phyloP scores from a whole-genome alignment of 2,329 filamentous ascomycete genomes.

The Sarocladium strictum region DNA sequence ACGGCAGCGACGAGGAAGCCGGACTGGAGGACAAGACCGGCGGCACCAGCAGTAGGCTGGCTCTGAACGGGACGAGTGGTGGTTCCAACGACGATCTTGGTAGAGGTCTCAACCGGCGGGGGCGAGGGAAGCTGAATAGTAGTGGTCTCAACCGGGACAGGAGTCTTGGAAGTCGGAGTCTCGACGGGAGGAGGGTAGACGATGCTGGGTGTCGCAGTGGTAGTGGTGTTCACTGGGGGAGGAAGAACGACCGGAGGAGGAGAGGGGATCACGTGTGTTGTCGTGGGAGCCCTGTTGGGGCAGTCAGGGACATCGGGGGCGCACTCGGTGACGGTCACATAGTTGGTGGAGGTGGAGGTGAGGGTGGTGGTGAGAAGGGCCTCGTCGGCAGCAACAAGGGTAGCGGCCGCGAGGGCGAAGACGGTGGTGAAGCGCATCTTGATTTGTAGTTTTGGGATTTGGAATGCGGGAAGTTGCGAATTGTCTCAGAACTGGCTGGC shows the following conservation, averaged over 20 bases:
- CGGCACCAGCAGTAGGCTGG: conserved; percentile 3
- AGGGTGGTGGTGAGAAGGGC: conserved; percentile 31
- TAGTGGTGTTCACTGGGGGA: conserved; percentile 22
- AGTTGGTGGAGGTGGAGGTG: conserved; percentile 39
- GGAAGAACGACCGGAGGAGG: conserved; percentile 2
- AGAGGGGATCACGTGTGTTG: conserved; percentile 12
- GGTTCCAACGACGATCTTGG: background rate
- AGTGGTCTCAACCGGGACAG: conserved; percentile 10
- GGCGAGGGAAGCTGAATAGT: conserved; percentile 14
- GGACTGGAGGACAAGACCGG: conserved; percentile 1
- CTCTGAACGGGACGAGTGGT: background rate
- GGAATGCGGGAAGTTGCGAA: background rate
- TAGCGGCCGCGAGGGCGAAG: conserved; percentile 32
- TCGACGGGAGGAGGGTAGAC: conserved; percentile 17
- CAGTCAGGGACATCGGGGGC: conserved; percentile 37
- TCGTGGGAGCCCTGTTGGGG: conserved; percentile 20
- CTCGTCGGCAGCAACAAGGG: conserved; percentile 28
- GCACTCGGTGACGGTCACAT: conserved; percentile 43
- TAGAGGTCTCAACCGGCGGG: conserved; percentile 7
- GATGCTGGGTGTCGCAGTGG: conserved; percentile 23
- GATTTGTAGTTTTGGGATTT: conserved; percentile 13
- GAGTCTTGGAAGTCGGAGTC: conserved; percentile 14
- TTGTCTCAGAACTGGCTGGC: background rate
- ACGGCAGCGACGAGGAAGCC: conserved; percentile 3
- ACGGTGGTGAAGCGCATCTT: conserved; percentile 42